Evolutionary conservation across 352 stramenopile genomes (phyloP).

Genomic region (Phytophthora pinifolia): DNA sequence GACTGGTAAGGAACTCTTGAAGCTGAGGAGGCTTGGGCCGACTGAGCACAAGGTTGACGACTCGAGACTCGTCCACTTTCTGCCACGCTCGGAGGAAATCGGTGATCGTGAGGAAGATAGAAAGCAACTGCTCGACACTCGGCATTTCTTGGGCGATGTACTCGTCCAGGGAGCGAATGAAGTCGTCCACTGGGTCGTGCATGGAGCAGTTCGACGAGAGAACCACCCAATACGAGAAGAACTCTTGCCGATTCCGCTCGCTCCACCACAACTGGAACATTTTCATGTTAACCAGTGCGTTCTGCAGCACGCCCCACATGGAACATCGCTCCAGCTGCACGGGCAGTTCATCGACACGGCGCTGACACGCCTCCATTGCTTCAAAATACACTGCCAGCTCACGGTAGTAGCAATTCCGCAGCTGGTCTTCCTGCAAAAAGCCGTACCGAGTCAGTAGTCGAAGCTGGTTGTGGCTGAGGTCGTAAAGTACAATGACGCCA

Average conservation of each 20-base stretch:
- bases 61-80: constrained; percentile 36
- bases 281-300: constrained; percentile 76
- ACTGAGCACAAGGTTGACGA: constrained; percentile 32
- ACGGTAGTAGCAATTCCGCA: constrained; percentile 72
- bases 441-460: constrained; percentile 69
- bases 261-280: constrained; percentile 88
- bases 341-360: constrained; percentile 75
- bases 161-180: constrained; percentile 77
- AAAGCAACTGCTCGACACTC: constrained; percentile 61
- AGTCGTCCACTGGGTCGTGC: constrained; percentile 80
- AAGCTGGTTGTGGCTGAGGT: constrained; percentile 80
- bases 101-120: constrained; percentile 76
- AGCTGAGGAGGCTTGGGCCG: constrained; percentile 63
- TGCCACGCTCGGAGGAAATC: constrained; percentile 80
- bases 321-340: constrained; percentile 77
- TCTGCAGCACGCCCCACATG: constrained; percentile 68
- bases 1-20: constrained; percentile 72
- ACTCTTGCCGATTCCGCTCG: constrained; percentile 77
- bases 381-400: constrained; percentile 79
- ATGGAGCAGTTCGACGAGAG: constrained; percentile 59
- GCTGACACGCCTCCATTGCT: constrained; percentile 64
- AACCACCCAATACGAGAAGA: constrained; percentile 81
- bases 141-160: constrained; percentile 66
- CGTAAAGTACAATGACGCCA: constrained; percentile 55
- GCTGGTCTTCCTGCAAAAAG: constrained; percentile 63